Conservation (phyloP, 1,284 basidiomycete species). For the Sporisorium iseilematis-ciliati region DNA sequence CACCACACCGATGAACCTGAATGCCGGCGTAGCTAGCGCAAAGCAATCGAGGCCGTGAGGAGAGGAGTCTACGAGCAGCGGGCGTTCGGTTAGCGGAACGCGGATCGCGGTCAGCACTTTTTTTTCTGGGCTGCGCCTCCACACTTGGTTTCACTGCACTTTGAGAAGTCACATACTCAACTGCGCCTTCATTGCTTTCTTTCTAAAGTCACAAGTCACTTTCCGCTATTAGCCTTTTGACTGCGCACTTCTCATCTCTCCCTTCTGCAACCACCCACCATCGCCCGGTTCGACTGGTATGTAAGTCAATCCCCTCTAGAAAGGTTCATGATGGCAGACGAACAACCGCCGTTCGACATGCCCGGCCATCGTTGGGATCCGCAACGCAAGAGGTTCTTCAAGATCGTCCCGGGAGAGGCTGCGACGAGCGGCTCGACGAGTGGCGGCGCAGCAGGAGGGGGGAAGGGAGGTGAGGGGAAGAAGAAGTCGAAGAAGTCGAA, state of each 20-base stretch:
- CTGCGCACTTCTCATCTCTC: conserved; percentile 1
- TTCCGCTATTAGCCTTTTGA: no score
- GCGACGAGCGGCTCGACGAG: not conserved
- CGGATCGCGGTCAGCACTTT: conserved; percentile 12
- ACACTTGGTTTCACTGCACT: not conserved
- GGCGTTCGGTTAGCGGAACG: conserved; percentile 9
- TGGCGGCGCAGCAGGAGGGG: no score
- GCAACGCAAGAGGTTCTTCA: conserved; percentile 48
- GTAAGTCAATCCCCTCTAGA: not conserved
- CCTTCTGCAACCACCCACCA: not conserved
- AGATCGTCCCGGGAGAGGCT: conserved; percentile 23
- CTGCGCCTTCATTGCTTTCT: not conserved
- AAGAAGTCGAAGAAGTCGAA: not conserved
- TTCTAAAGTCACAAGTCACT: not conserved
- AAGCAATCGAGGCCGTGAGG: no score
- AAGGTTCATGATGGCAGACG: conserved; percentile 24
- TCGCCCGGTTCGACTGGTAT: not conserved
- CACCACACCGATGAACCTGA: no score
- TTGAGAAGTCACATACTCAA: conserved; percentile 4
- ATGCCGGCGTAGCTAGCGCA: no score
- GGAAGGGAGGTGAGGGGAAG: no score
- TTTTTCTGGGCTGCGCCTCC: conserved; percentile 8
- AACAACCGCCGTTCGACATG: conserved; percentile 43
- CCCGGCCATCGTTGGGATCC: conserved; percentile 49
- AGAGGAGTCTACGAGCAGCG: no score